Percentiles rank a stretch among this genome's conserved stretches.
Evolutionary conservation across 2,329 filamentous ascomycete species (phyloP).

Genomic region (Bipolaris bicolor): DNA sequence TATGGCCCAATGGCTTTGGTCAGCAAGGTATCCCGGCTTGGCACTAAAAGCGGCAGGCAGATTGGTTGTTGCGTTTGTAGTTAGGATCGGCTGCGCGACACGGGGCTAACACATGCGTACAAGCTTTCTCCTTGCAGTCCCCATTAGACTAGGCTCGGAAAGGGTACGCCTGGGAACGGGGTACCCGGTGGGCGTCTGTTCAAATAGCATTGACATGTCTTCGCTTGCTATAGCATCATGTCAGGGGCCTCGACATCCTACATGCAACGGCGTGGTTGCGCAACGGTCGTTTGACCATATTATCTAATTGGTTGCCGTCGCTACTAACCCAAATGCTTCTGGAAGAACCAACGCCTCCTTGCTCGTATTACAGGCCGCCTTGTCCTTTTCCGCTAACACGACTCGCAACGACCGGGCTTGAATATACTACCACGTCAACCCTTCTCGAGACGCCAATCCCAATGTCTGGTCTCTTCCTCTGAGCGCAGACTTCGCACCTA

Average conservation of each 20-base stretch:
- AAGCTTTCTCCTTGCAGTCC: background rate
- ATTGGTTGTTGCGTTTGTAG: background rate
- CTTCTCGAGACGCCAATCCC: background rate
- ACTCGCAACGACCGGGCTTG: background rate
- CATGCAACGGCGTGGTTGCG: background rate
- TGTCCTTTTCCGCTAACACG: background rate
- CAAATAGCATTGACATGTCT: background rate
- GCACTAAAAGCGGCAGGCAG: background rate
- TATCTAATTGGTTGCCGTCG: background rate
- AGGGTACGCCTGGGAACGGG: background rate
- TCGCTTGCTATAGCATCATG: background rate
- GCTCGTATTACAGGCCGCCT: background rate
- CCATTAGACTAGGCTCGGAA: background rate
- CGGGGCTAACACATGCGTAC: background rate
- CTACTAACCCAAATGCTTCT: background rate
- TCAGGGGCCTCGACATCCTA: background rate
- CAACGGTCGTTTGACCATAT: background rate
- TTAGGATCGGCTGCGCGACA: background rate
- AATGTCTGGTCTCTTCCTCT: background rate
- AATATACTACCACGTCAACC: background rate
- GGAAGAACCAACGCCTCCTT: background rate
- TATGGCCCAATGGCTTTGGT: too few species aligned
- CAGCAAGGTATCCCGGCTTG: too few species aligned
- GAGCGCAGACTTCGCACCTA: slow-evolving; percentile 1
- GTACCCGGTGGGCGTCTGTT: too few species aligned